Conservation (phyloP, 805 yeast species). For the Candida corydali region DNA sequence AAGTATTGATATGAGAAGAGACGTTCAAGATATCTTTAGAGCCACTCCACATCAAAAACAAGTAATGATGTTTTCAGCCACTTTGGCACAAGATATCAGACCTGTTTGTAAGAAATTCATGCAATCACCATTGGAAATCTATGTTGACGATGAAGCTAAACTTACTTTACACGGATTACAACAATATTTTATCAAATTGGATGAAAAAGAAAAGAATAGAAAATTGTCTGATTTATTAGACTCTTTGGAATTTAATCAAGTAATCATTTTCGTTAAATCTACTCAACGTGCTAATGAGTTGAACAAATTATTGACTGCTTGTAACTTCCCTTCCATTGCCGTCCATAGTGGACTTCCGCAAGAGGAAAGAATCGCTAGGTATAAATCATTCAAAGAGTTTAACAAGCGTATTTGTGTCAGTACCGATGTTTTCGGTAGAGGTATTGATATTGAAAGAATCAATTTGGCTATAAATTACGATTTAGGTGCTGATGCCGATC, state of each 20-base stretch:
- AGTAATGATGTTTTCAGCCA: conserved; percentile 99
- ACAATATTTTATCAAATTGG: conserved; percentile 88
- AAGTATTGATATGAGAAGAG: conserved; percentile 91
- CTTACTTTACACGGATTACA: conserved; percentile 96
- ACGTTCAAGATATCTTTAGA: conserved; percentile 96
- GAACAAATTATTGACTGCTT: conserved; percentile 81
- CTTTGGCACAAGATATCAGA: conserved; percentile 88
- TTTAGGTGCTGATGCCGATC: conserved; percentile 94
- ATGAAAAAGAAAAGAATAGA: conserved; percentile 89
- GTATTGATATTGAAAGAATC: conserved; percentile 98
- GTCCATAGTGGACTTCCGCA: conserved; percentile 95
- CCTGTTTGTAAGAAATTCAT: conserved; percentile 96
- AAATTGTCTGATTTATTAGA: conserved; percentile 90
- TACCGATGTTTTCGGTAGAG: conserved; percentile 98
- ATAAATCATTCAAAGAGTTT: conserved; percentile 94
- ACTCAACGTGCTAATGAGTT: conserved; percentile 89
- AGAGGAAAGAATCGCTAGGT: conserved; percentile 96
- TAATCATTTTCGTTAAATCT: conserved; percentile 90
- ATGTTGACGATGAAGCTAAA: conserved; percentile 96
- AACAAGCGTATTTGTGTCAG: conserved; percentile 98
- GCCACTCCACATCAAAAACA: conserved; percentile 97
- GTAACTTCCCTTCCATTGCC: conserved; percentile 95
- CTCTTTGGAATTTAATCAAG: conserved; percentile 95
- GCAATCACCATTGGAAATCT: conserved; percentile 96
- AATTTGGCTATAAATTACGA: conserved; percentile 97